Evolutionary conservation across 768 basidiomycete species (phyloP).

Genomic region (Phlebiopsis gigantea): DNA sequence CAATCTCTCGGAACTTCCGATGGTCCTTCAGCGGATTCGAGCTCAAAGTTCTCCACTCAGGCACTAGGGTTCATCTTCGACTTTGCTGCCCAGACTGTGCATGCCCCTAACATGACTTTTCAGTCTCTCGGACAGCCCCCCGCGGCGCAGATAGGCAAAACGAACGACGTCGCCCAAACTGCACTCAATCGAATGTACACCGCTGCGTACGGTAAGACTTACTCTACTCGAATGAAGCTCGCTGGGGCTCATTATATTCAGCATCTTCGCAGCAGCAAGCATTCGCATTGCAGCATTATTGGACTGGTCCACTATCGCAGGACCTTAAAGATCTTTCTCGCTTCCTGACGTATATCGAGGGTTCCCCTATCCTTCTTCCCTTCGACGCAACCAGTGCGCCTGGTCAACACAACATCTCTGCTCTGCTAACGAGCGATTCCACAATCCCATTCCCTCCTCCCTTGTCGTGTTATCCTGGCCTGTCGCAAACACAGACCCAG

Average conservation of each 20-base stretch:
- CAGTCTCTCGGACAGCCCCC: conserved; percentile 40
- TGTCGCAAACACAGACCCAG: conserved; percentile 34
- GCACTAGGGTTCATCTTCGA: conserved; percentile 52
- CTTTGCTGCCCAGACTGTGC: conserved; percentile 51
- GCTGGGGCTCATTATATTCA: conserved; percentile 21
- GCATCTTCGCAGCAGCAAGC: conserved; percentile 53
- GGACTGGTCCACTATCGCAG: conserved; percentile 48
- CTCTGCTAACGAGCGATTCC: conserved; percentile 37
- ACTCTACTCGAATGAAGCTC: background rate
- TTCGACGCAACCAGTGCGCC: conserved; percentile 46
- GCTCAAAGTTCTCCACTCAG: conserved; percentile 34
- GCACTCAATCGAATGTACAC: conserved; percentile 56
- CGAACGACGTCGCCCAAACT: conserved; percentile 32
- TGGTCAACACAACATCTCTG: conserved; percentile 27
- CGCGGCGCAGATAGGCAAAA: conserved; percentile 37
- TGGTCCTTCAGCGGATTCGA: conserved; percentile 31
- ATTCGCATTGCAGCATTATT: conserved; percentile 45
- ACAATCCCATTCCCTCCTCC: conserved; percentile 51
- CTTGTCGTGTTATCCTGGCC: conserved; percentile 53
- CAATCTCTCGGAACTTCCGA: conserved; percentile 31
- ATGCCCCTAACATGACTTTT: conserved; percentile 41
- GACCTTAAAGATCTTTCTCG: conserved; percentile 33
- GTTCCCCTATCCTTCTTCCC: conserved; percentile 47
- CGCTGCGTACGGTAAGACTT: conserved; percentile 48
- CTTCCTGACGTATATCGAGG: conserved; percentile 43